Base-by-base conservation (phyloP, 1,284 basidiomycete genomes). In the Pseudozyma pruni region DNA sequence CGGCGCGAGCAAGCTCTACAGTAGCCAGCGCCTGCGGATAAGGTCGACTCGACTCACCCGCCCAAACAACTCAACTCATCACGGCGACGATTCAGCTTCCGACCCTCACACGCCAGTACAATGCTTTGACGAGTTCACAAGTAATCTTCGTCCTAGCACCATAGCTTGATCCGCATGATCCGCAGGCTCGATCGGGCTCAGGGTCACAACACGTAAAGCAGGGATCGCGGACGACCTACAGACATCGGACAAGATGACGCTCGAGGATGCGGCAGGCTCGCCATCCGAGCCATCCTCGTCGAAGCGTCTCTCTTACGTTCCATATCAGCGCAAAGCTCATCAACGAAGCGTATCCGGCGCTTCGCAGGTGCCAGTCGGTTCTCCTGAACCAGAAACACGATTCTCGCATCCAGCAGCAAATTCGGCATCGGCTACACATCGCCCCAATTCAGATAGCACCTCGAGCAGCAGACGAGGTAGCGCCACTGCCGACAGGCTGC, bases 241-340 rank as follows among this genome's bases (percentile, higher is more conserved):
- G 17, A 31, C 35, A 8, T 8, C 38, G 23, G 20, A 3, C 32
- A 46, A 34, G 22, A 63, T 63, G 60, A 29, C 42, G 2, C 27
- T 37, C 29, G 55, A 55, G 27, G 62, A 53, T 11, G 50, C 27
- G 34, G 35, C 45, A 8, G 54, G 40, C 5, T n/a, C 51, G 4
- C 43, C 55, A 1, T 39, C 67, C 16, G 11, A 35, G 19, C 13
- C 54, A 4, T 47, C 59, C 8, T 64, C 67, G 19, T 59, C 61
- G 2, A 70, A 59, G 41, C 67, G 60, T 34, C 68, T 71, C 9
- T 61, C 61, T 0, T 71, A 71, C 31, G 62, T 71, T 2, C 68
- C 68, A 0, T 71, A 71, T 29, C 68, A 71, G 46, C 56, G 68
- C 33, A 71, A 64, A 40, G 31, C 40, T 13, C 64, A 68, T 31